A percentile compares a stretch with the other conserved stretches of the same genome.
These are phyloP conservation scores for Termitomyces sp. DNA, from an alignment of 768 basidiomycete genomes.

Conservation along the genomic window DNA sequence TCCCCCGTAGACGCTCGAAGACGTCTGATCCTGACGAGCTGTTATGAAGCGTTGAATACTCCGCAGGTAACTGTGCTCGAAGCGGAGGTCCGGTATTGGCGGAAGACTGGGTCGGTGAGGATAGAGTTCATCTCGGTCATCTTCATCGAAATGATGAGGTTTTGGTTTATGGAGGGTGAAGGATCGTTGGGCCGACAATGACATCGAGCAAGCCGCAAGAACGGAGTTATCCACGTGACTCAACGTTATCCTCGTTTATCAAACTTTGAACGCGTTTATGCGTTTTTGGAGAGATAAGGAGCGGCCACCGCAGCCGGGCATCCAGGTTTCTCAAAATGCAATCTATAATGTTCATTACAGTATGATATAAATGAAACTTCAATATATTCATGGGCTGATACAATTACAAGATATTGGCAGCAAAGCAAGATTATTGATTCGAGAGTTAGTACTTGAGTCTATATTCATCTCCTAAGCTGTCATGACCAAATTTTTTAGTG, in stretches of 20 bases:
- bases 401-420: background rate
- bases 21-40: conserved; percentile 23
- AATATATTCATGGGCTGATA: background rate
- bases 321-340: background rate
- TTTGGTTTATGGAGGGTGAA: conserved; percentile 23
- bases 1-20: conserved; percentile 15
- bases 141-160: conserved; percentile 16
- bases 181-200: conserved; percentile 9
- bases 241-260: background rate
- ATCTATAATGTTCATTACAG: background rate
- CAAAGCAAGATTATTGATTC: background rate
- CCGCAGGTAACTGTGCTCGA: conserved; percentile 68
- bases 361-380: background rate
- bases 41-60: conserved; percentile 55
- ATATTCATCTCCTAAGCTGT: background rate
- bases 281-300: too few relatives aligned
- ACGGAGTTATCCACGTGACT: conserved; percentile 7
- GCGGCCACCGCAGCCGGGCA: too few relatives aligned
- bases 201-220: conserved; percentile 10
- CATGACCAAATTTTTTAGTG: background rate
- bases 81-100: conserved; percentile 69
- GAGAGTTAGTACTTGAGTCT: background rate
- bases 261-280: too few relatives aligned
- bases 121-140: conserved; percentile 12
- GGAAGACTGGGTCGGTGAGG: conserved; percentile 40